Evolutionary conservation across 768 basidiomycete genomes (phyloP).

Genomic region (Auriscalpium orientale): DNA sequence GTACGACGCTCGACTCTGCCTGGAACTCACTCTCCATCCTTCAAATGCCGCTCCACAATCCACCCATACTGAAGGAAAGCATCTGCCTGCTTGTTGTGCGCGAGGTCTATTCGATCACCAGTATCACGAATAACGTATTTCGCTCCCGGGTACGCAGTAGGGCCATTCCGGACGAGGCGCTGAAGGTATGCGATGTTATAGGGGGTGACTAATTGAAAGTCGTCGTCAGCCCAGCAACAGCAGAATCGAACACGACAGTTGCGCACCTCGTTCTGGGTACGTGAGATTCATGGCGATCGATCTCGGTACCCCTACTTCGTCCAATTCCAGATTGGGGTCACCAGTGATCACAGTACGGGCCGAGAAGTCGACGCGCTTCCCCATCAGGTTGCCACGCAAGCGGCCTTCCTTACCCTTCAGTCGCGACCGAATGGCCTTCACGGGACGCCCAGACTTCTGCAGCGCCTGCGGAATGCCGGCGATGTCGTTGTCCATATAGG

Average conservation of each 20-base stretch:
- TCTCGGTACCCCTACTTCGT: constrained; percentile 93
- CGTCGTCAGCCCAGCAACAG: constrained; percentile 5
- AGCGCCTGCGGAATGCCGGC: constrained; percentile 96
- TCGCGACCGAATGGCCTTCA: constrained; percentile 96
- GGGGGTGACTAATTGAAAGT: constrained; percentile 65
- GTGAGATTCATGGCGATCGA: constrained; percentile 98
- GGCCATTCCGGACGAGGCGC: constrained; percentile 91
- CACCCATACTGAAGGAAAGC: constrained; percentile 96
- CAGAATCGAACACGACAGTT: not conserved
- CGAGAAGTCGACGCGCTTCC: constrained; percentile 98
- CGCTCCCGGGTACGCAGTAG: constrained; percentile 91
- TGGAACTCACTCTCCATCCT: constrained; percentile 89
- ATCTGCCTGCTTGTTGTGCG: constrained; percentile 93
- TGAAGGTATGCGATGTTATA: constrained; percentile 95
- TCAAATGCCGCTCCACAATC: constrained; percentile 96
- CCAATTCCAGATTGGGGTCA: constrained; percentile 93
- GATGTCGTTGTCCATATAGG: constrained; percentile 99
- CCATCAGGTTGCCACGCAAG: constrained; percentile 96
- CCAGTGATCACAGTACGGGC: constrained; percentile 99
- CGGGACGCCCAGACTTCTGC: constrained; percentile 94
- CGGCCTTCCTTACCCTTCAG: constrained; percentile 99
- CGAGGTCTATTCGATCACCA: constrained; percentile 92
- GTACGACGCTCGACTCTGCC: too few relatives aligned
- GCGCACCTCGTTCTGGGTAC: constrained; percentile 88
- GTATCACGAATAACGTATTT: constrained; percentile 96